Conservation (phyloP, 1,284 basidiomycete genomes). For the Trichosporon sp. region DNA sequence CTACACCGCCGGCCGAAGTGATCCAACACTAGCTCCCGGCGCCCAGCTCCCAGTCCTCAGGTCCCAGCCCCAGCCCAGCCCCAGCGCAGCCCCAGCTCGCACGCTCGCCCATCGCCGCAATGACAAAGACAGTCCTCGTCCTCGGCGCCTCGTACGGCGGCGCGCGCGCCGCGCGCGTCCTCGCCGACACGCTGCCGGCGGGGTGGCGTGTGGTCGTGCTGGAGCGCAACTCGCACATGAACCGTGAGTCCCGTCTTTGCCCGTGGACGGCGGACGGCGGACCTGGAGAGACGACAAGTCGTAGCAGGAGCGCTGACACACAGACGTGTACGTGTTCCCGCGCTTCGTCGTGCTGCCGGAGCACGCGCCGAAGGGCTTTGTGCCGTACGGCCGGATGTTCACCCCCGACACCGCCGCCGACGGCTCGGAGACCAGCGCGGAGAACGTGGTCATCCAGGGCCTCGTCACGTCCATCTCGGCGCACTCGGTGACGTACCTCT, state of each 20-base stretch:
- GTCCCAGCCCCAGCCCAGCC: too few relatives aligned
- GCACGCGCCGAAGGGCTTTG: slow-evolving; percentile 56
- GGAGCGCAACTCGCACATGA: slow-evolving; percentile 61
- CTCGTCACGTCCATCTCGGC: slow-evolving; percentile 53
- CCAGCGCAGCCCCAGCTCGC: not conserved
- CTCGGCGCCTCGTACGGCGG: slow-evolving; percentile 62
- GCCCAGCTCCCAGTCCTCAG: too few relatives aligned
- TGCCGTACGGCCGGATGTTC: slow-evolving; percentile 60
- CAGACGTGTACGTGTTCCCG: slow-evolving; percentile 54
- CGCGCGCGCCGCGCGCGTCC: slow-evolving; percentile 57
- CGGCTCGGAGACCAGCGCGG: not conserved
- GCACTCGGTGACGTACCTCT: slow-evolving; percentile 53
- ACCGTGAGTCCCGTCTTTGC: slow-evolving; percentile 36
- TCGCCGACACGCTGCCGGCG: slow-evolving; percentile 58
- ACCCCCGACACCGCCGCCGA: not conserved
- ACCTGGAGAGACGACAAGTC: too few relatives aligned
- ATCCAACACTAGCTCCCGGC: too few relatives aligned
- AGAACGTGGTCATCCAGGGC: slow-evolving; percentile 53
- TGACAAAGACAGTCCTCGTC: slow-evolving; percentile 54
- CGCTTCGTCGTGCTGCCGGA: slow-evolving; percentile 50
- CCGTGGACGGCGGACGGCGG: too few relatives aligned
- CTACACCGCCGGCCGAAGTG: too few relatives aligned
- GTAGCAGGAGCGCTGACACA: too few relatives aligned
- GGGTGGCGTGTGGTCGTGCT: slow-evolving; percentile 66
- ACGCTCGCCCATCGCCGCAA: not conserved